A percentile compares a stretch with the other conserved stretches of the same genome.
Conservation (phyloP, 305 asterid species). For the Petunia hybrid region DNA sequence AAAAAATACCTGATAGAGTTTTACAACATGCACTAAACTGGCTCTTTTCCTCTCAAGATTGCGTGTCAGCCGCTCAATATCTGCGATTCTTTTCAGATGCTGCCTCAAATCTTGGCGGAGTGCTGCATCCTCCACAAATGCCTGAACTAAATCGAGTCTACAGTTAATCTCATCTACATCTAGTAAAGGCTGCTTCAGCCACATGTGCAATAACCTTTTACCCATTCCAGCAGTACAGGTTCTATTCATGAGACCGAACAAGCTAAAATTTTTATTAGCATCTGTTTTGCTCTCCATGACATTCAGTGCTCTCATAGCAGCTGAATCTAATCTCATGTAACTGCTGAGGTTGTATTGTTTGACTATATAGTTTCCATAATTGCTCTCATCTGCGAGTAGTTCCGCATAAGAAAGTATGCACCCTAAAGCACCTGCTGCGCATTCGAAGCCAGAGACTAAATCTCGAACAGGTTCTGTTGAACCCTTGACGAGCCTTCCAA, state of each 20-base stretch:
- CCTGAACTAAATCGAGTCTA: constrained; percentile 90
- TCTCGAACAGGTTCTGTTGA: constrained; percentile 80
- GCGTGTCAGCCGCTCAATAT: constrained; percentile 78
- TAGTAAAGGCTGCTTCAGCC: constrained; percentile 92
- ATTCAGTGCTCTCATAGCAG: constrained; percentile 98
- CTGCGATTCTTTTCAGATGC: constrained; percentile 91
- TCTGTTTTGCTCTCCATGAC: constrained; percentile 98
- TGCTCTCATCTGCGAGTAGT: constrained; percentile 91
- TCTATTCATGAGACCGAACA: constrained; percentile 94
- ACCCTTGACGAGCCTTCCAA: constrained; percentile 93
- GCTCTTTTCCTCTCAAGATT: constrained; percentile 86
- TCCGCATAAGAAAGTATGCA: constrained; percentile 80
- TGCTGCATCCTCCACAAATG: constrained; percentile 87
- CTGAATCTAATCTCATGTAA: constrained; percentile 98
- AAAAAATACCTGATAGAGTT: constrained; percentile 88
- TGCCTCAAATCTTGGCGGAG: constrained; percentile 92
- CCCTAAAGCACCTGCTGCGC: constrained; percentile 81
- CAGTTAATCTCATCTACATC: constrained; percentile 80
- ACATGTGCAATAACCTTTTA: constrained; percentile 85
- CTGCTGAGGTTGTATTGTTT: constrained; percentile 72
- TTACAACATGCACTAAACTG: constrained; percentile 79
- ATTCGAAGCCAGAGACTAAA: constrained; percentile 80
- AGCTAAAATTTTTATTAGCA: constrained; percentile 94
- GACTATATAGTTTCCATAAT: constrained; percentile 77
- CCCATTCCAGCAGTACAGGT: constrained; percentile 99